phyloP scores from a whole-genome alignment of 1,139 yeast genomes.

The Yamadazyma triangularis region DNA sequence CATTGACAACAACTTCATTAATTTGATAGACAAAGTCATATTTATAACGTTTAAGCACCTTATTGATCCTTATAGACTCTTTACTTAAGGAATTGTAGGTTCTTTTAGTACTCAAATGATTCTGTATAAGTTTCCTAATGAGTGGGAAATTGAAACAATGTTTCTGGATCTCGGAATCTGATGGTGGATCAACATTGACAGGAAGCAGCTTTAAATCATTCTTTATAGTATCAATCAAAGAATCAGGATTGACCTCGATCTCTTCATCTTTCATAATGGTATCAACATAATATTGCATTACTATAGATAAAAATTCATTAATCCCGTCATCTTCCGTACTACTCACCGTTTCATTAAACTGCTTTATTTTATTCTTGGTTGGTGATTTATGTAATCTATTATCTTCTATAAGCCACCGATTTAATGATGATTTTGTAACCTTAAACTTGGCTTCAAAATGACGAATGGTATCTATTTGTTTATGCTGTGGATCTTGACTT shows the following conservation, averaged over 20 bases:
- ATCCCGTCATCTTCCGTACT: too few relatives aligned
- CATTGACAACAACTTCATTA: slow-evolving; percentile 15
- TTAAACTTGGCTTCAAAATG: slow-evolving; percentile 13
- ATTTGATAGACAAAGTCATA: slow-evolving; percentile 16
- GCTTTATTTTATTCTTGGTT: background rate
- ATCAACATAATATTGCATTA: slow-evolving; percentile 7
- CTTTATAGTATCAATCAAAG: background rate
- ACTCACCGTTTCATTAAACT: background rate
- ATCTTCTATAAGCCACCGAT: slow-evolving; percentile 17
- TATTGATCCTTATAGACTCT: slow-evolving; percentile 13
- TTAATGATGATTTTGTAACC: slow-evolving; percentile 18
- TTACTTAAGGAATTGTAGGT: slow-evolving; percentile 8
- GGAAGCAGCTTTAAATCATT: background rate
- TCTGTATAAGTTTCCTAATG: slow-evolving; percentile 6
- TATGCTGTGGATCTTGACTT: slow-evolving; percentile 14
- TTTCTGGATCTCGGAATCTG: slow-evolving; percentile 4
- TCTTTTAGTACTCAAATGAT: slow-evolving; percentile 6
- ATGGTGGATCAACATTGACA: slow-evolving; percentile 4
- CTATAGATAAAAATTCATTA: slow-evolving; percentile 1
- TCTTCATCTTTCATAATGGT: slow-evolving; percentile 1
- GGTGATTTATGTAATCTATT: slow-evolving; percentile 1
- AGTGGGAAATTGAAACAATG: background rate
- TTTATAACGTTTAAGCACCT: slow-evolving; percentile 9
- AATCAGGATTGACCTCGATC: background rate
- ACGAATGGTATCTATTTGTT: slow-evolving; percentile 17